Base-by-base conservation (phyloP, 176 grass and related monocot species). In the Lolium multiflorum region DNA sequence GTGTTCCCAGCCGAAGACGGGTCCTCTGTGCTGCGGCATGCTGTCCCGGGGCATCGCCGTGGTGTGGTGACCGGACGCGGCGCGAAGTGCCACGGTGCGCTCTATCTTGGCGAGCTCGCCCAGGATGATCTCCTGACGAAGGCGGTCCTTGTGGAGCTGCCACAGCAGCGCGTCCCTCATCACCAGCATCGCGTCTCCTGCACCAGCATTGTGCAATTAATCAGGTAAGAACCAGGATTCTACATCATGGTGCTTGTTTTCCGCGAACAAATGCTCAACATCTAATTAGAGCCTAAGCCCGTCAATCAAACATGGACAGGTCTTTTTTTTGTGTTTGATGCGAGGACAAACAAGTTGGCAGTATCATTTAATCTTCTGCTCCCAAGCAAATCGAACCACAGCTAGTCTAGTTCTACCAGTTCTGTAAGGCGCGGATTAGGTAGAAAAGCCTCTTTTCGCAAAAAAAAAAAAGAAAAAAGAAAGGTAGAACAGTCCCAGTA, bases 41-140 rank as follows among this genome's bases (percentile, higher is more conserved):
- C 62, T 13, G 15, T 70, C 35, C 21, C 21, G 0, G n/a, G 52
- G 38, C 39, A 61, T 22, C 56, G 56, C 43, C 41, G 44, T 35
- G 79, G 25, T 1, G 17, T 13, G 82, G 69, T 44, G 51, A 25
- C 22, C 8, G 1, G 74, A 51, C 7, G 61, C 25, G 4, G 73
- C 7, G 37, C 37, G 47, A 55, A 79, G 56, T 20, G 84, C 89
- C 73, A 83, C 44, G 75, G 74, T 58, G 16, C 67, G 11, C 48
- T 91, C 81, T n/a, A 84, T 91, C 85, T 60, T 87, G 85, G 38
- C 67, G 1, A 87, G 81, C 85, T 91, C 89, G 9, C 37, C 24
- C 7, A 74, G 3, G 67, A 90, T 83, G 80, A 90, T 74, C 66
- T 91, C 84, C 73, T 87, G 80, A 13, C 66, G 85, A 12, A 87